Evolutionary conservation across 257 asterid species (phyloP).

Genomic region (Asclepias syriaca): DNA sequence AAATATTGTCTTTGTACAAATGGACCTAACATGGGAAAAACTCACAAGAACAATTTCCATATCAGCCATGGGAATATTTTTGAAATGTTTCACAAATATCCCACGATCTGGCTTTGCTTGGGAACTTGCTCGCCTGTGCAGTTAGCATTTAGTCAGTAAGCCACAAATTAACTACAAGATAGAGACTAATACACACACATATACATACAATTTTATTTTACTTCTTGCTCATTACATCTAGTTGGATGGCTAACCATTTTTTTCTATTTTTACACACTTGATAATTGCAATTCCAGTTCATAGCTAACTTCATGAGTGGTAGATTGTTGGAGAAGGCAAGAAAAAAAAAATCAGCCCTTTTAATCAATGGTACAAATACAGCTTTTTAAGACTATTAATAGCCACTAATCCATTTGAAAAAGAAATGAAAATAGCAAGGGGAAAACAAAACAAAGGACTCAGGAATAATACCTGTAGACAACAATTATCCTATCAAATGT

Average conservation of each 20-base stretch:
- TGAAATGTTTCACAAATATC: conserved; percentile 91
- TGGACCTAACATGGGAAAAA: conserved; percentile 3
- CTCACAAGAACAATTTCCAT: conserved; percentile 96
- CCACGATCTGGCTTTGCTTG: conserved; percentile 65
- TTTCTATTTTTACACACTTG: background rate
- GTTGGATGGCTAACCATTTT: background rate
- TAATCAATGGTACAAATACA: background rate
- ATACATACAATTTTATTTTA: background rate
- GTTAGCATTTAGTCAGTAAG: conserved; percentile 15
- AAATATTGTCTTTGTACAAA: background rate
- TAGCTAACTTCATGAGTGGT: background rate
- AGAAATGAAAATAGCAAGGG: background rate
- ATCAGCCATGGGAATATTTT: conserved; percentile 97
- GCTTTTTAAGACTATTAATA: background rate
- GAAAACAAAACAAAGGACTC: conserved; percentile 6
- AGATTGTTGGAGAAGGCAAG: background rate
- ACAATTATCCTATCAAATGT: conserved; percentile 97
- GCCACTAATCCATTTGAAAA: background rate
- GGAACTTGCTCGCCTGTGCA: conserved; percentile 71
- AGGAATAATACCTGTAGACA: conserved; percentile 72
- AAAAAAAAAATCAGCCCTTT: background rate
- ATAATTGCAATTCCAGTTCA: background rate
- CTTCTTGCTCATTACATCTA: background rate
- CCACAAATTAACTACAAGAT: background rate
- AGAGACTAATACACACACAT: background rate